Evolutionary conservation across 179 eudicot species (phyloP).

Genomic region (Carnegiea gigantea): DNA sequence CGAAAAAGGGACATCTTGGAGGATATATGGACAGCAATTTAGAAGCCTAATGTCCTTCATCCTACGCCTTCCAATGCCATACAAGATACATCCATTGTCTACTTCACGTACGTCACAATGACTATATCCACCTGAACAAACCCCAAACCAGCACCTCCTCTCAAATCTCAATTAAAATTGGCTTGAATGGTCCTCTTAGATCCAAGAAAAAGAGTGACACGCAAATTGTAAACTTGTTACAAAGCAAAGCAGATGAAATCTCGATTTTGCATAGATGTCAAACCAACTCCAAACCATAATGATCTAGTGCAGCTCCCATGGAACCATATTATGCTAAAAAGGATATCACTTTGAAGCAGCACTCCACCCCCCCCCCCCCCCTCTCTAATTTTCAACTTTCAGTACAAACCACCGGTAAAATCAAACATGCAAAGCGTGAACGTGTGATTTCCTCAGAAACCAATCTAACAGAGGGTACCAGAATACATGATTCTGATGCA

Average conservation of each 20-base stretch:
- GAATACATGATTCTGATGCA: neutral
- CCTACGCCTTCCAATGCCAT: neutral
- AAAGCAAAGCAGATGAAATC: slow-evolving; percentile 6
- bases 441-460: neutral
- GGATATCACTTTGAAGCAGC: slow-evolving; percentile 1
- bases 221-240: neutral
- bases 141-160: neutral
- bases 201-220: neutral
- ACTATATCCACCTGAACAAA: neutral
- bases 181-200: neutral
- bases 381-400: neutral
- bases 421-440: neutral
- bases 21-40: neutral
- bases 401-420: neutral
- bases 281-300: slow-evolving; percentile 10
- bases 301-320: neutral
- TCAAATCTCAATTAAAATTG: neutral
- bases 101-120: neutral
- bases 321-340: too few species aligned
- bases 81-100: neutral
- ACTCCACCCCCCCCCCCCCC: neutral
- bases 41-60: neutral
- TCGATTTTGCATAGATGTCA: neutral
- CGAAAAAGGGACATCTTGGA: too few species aligned
- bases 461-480: neutral